Evolutionary conservation across 768 basidiomycete species (phyloP), one percentile per base, ranked within the genome.

Genomic region (Phlebiopsis flavidoalba): DNA sequence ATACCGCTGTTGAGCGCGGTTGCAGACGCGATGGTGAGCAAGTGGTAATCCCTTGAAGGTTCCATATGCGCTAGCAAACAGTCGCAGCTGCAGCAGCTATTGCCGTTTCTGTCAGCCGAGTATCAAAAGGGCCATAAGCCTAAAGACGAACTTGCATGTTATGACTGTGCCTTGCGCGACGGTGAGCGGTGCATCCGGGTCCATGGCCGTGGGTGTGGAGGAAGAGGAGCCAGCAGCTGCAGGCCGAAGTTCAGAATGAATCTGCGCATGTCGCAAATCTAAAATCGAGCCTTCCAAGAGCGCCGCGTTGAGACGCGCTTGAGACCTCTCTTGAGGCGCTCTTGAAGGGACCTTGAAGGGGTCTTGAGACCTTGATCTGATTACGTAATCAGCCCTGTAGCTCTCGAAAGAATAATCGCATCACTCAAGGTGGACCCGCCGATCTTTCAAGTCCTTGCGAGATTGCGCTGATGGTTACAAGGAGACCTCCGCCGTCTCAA

Each of bases 141-240:
- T 66, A 75, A 76, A 78, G 74, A 88, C 86, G 84, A 84, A 91
- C 89, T 88, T 81, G 89, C 89, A 91, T 86, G 87, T 84, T 74
- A 81, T 72, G 63, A 82, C 67, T 26, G 87, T 83, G 59, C 87
- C 86, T 59, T 80, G 75, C 31, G 79, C 76, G 49, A 91, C 76
- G 26, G 79, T 83, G 60, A 68, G 52, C 12, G 73, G 73, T 11
- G 71, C 71, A 11, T 69, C 60, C 17, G 68, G 69, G 35, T 72
- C 68, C 72, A 74, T 74, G 4, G 57, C 11, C 10, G 52, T 49
- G 48, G n/a, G 48, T 49, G 48, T 12, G 48, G 48, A 49, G 19
- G 19, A 21, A 49, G n/a, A n/a, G 11, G 12, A 17, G 48, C 48
- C 11, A 15, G 47, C 17, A 48, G 8, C 6, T 21, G 11, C n/a